Conservation (phyloP, 2,329 filamentous ascomycete species). For the Diaporthe amygdali region DNA sequence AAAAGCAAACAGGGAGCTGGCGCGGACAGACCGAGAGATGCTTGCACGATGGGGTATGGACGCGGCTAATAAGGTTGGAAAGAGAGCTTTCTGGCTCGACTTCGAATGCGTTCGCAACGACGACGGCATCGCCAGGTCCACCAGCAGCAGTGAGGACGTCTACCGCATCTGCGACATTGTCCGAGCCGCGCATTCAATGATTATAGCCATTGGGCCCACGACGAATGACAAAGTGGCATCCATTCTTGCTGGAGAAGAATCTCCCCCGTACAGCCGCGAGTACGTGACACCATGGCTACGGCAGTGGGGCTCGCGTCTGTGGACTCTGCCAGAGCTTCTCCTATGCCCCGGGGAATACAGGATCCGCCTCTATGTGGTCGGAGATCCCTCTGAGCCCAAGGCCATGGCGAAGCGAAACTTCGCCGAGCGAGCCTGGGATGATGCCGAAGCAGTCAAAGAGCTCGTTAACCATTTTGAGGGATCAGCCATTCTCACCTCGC, state of each 20-base stretch:
- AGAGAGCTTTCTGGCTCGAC: conserved; percentile 47
- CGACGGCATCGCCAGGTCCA: conserved; percentile 37
- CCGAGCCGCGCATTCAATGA: conserved; percentile 45
- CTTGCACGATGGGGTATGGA: conserved; percentile 42
- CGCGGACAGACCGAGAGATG: conserved; percentile 30
- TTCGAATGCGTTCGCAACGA: conserved; percentile 38
- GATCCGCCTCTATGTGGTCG: conserved; percentile 14
- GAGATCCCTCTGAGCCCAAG: too few species aligned
- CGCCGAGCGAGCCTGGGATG: conserved; percentile 44
- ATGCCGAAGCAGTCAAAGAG: conserved; percentile 42
- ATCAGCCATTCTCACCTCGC: conserved; percentile 42
- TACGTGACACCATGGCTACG: conserved; percentile 31
- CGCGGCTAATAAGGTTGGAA: conserved; percentile 41
- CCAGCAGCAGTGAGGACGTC: conserved; percentile 30
- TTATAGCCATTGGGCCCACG: conserved; percentile 44
- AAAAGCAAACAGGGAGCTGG: conserved; percentile 27
- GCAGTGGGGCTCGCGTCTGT: conserved; percentile 50
- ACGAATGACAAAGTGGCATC: conserved; percentile 26
- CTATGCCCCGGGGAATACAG: conserved; percentile 30
- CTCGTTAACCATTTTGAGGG: conserved; percentile 52
- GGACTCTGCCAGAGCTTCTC: conserved; percentile 49
- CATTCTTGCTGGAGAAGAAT: neutral
- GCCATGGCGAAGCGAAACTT: conserved; percentile 45
- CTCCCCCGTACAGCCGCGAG: conserved; percentile 31
- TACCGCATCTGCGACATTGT: conserved; percentile 52